A percentile compares a stretch with the other conserved stretches of the same genome.
Conservation (phyloP, 495 filamentous ascomycete species). For the Cairneyella variabilis region DNA sequence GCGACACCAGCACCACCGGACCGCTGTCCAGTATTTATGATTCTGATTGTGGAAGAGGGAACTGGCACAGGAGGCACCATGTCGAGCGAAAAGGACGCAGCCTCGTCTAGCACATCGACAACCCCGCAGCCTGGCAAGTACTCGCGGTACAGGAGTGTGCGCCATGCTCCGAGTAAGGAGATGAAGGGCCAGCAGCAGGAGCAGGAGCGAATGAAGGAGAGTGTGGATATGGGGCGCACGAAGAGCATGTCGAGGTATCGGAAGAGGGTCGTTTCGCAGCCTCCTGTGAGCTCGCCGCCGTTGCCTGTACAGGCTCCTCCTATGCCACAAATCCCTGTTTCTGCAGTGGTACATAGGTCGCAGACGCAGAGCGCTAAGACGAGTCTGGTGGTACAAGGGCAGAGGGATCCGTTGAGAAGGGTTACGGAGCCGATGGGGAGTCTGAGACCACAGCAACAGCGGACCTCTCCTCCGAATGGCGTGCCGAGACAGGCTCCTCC, state of each 20-base stretch:
- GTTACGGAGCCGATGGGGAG: conserved; percentile 13
- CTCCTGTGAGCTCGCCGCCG: neutral
- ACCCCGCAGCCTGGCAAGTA: conserved; percentile 11
- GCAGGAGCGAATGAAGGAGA: conserved; percentile 1
- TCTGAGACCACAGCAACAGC: neutral
- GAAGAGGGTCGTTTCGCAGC: conserved; percentile 8
- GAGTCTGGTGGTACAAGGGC: neutral
- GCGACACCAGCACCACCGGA: conserved; percentile 5
- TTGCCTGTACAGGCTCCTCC: conserved; percentile 2
- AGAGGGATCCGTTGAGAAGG: conserved; percentile 6
- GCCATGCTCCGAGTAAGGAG: conserved; percentile 10
- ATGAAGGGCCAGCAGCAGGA: too few relatives aligned
- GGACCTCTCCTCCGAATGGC: too few relatives aligned
- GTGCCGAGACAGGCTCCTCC: neutral
- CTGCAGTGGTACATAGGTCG: neutral
- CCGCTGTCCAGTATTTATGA: conserved; percentile 13
- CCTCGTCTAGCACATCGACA: neutral
- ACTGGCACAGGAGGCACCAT: conserved; percentile 1
- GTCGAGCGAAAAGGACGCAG: conserved; percentile 15
- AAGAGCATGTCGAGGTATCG: conserved; percentile 60
- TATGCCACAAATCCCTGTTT: conserved; percentile 10
- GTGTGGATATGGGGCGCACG: conserved; percentile 15
- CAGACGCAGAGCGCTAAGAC: neutral
- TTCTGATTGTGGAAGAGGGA: neutral
- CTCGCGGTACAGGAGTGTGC: conserved; percentile 22